Conservation (phyloP, 805 yeast genomes). For the Candida boidinii region DNA sequence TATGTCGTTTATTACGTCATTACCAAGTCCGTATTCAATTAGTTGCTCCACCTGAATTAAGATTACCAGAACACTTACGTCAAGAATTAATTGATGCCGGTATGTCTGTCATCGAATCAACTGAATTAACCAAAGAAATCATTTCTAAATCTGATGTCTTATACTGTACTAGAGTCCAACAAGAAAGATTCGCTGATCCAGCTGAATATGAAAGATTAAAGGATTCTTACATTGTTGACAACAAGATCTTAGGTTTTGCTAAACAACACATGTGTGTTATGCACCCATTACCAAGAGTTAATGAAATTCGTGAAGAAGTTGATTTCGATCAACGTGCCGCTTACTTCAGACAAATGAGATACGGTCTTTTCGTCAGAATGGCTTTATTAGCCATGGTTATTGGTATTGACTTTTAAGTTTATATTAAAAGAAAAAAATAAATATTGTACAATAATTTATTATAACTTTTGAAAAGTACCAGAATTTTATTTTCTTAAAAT, state of each 20-base stretch:
- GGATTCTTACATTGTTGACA: slow-evolving; percentile 88
- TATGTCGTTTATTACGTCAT: slow-evolving; percentile 81
- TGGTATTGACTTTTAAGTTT: slow-evolving; percentile 70
- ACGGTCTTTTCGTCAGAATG: slow-evolving; percentile 97
- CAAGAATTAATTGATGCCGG: slow-evolving; percentile 57
- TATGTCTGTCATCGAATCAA: slow-evolving; percentile 67
- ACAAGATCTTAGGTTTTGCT: slow-evolving; percentile 82
- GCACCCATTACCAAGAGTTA: slow-evolving; percentile 98
- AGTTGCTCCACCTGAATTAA: slow-evolving; percentile 83
- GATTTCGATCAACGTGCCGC: slow-evolving; percentile 99
- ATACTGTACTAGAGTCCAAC: slow-evolving; percentile 97
- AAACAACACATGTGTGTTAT: slow-evolving; percentile 97
- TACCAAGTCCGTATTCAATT: slow-evolving; percentile 91
- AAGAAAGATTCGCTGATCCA: slow-evolving; percentile 80
- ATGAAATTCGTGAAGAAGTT: slow-evolving; percentile 95
- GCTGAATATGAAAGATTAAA: slow-evolving; percentile 80
- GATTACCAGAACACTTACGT: slow-evolving; percentile 69
- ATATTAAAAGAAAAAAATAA: no score
- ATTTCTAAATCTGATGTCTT: slow-evolving; percentile 88
- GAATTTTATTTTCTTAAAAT: no score
- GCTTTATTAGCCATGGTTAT: slow-evolving; percentile 96
- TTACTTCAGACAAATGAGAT: slow-evolving; percentile 98
- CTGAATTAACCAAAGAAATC: slow-evolving; percentile 73
- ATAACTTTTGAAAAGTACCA: no score
- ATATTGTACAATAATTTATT: no score